Conservation (phyloP, 257 asterid species). For the Fraxinus cuspidata region DNA sequence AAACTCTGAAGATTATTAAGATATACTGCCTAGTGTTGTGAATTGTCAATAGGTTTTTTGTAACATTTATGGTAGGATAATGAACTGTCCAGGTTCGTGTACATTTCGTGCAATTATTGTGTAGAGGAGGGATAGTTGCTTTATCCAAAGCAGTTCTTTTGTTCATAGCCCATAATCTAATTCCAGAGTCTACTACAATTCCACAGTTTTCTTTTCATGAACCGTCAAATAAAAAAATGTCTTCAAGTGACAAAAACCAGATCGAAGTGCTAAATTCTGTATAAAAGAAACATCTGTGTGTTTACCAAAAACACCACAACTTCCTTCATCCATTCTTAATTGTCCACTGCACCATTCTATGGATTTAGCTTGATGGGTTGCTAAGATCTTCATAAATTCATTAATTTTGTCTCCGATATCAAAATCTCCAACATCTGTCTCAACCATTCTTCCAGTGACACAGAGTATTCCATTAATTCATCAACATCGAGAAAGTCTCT, state of each 20-base stretch:
- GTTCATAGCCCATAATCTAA: background rate
- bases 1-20: too few species aligned
- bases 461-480: constrained; percentile 42
- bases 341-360: constrained; percentile 22
- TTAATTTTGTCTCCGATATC: constrained; percentile 27
- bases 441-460: constrained; percentile 65
- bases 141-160: background rate
- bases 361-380: constrained; percentile 39
- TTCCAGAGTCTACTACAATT: too few species aligned
- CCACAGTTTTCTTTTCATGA: too few species aligned
- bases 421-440: constrained; percentile 44
- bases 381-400: constrained; percentile 36
- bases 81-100: background rate
- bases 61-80: background rate
- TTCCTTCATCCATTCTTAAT: constrained; percentile 20
- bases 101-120: background rate
- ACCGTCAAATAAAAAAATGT: too few species aligned
- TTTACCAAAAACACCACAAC: constrained; percentile 31
- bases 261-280: background rate
- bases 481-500: constrained; percentile 35
- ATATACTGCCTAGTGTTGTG: background rate
- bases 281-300: background rate
- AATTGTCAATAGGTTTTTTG: background rate
- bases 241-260: too few species aligned
- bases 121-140: background rate